phyloP scores from a whole-genome alignment of 1,284 basidiomycete genomes.

The Fereydounia khargensis region DNA sequence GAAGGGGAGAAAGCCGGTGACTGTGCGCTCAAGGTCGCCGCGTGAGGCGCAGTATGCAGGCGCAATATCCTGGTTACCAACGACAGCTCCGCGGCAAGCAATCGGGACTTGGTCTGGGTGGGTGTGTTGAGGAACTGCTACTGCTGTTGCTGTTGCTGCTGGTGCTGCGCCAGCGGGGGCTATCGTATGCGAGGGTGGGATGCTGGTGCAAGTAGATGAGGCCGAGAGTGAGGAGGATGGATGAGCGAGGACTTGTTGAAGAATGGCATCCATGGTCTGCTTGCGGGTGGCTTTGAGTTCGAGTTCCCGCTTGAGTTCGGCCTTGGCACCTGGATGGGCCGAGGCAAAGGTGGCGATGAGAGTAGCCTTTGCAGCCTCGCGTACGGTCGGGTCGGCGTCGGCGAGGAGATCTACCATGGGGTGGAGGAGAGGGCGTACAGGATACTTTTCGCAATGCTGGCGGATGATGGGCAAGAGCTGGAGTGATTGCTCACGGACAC shows the following conservation, averaged over 20 bases:
- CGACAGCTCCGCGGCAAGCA: too few species aligned
- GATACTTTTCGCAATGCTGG: conserved; percentile 62
- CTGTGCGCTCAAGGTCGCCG: conserved; percentile 81
- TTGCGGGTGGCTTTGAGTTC: conserved; percentile 63
- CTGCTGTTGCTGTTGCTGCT: conserved; percentile 1
- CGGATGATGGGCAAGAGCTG: conserved; percentile 26
- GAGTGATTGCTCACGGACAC: conserved; percentile 63
- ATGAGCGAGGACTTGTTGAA: conserved; percentile 59
- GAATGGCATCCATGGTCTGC: conserved; percentile 65
- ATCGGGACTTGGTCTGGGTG: too few species aligned
- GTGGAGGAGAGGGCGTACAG: conserved; percentile 77
- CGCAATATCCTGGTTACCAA: conserved; percentile 19
- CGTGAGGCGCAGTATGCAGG: conserved; percentile 72
- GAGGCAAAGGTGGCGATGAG: conserved; percentile 81
- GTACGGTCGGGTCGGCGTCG: conserved; percentile 84
- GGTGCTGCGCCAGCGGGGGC: too few species aligned
- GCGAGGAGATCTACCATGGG: conserved; percentile 79
- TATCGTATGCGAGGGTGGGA: too few species aligned
- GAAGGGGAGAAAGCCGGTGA: conserved; percentile 71
- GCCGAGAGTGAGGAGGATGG: too few species aligned
- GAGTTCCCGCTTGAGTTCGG: conserved; percentile 90
- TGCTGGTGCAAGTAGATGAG: too few species aligned
- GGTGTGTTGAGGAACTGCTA: conserved; percentile 2
- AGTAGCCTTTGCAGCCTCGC: conserved; percentile 76
- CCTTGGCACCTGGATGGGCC: conserved; percentile 75